Base-by-base conservation (phyloP, 1,284 basidiomycete genomes). In the Violaceomyces palustris region DNA sequence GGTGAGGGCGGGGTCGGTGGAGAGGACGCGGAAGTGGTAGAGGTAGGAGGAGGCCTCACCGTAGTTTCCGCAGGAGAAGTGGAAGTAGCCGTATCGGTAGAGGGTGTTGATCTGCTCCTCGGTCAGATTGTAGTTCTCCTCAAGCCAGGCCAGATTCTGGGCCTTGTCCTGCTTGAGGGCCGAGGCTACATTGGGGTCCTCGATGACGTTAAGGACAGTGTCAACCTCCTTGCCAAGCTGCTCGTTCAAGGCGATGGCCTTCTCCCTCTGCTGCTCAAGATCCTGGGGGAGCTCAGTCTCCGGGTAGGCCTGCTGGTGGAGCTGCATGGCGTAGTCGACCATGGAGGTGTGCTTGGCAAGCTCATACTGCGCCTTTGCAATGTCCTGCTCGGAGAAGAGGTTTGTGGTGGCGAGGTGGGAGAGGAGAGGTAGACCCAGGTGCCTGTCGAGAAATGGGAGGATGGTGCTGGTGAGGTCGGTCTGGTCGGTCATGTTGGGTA, bases 11-110 rank as follows among this genome's bases (percentile, higher is more conserved):
- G 81, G 79, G 74, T 94, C 88, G 50, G 91, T 92, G 35, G 92
- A 94, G 52, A 98, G 85, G 35, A 97, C 86, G 52, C 92, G 88
- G 81, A 96, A 98, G 74, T 98, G 93, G 80, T 98, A 92, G 50
- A 98, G 82, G 77, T 94, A 97, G 75, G 96, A 91, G 41, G 91
- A 90, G 17, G 94, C 91, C 51, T 88, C 88, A 61, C 83, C 86
- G 79, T 98, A 98, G 75, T 91, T 89, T 44, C 94, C 93, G 73
- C 89, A 89, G 26, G 91, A 89, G 78, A 90, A 98, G 77, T 94
- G 91, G 79, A 92, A 97, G 74, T 97, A 86, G 45, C 93, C 94
- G 75, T 93, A 97, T 76, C 90, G 90, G 80, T 98, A 98, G 8
- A 98, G 80, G 2, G 88, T 88, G 39, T 86, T 88, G 75, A 98